Base-by-base conservation (phyloP, 2,329 filamentous ascomycete genomes). In the Aaosphaeria pasadenensis region DNA sequence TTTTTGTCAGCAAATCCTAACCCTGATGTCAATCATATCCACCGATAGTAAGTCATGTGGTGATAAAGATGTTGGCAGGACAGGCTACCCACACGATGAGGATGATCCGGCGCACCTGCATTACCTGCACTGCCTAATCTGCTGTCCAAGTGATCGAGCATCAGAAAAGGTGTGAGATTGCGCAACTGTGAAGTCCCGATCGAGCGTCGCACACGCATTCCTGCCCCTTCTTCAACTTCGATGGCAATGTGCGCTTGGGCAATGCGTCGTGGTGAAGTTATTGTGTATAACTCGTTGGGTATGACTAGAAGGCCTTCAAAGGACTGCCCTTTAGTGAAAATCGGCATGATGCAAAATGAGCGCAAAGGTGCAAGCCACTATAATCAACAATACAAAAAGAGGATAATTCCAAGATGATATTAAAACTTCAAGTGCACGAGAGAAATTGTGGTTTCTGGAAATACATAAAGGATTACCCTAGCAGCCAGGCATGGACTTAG, bases 151-250 rank as follows among this genome's bases (percentile, higher is more conserved):
- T 95, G 43, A 35, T 96, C 91, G 39, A 95, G 86, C 89, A 96
- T 95, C 38, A 95, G 78, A 73, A 96, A 95, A 0, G 91, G 91
- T 11, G 84, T 87, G 69, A 96, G 85, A 75, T 94, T 88, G 62
- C 84, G 83, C 28, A 96, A 78, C 56, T 85, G 79, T 6, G 86
- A 78, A 1, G 88, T 94, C 58, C 91, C 91, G 57, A 96, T 88
- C 42, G 87, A 91, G 50, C 91, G 85, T 53, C 91, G 85, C 9
- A 96, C 91, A 49, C 39, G 39, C 39, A 24, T 24, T 9, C 39
- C 39, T 11, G 7, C 39, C 3, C 39, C 39, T 24, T 40, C 39
- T 40, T 11, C 39, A 7, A 11, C 9, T 40, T 40, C 39, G 9
- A 11, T 40, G 17, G 39, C 39, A 11, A 11, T 7, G 39, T 11